Percentiles rank a stretch among this genome's conserved stretches.
Conservation (phyloP, 441 rosid genomes). For the Flueggea neowawraea region DNA sequence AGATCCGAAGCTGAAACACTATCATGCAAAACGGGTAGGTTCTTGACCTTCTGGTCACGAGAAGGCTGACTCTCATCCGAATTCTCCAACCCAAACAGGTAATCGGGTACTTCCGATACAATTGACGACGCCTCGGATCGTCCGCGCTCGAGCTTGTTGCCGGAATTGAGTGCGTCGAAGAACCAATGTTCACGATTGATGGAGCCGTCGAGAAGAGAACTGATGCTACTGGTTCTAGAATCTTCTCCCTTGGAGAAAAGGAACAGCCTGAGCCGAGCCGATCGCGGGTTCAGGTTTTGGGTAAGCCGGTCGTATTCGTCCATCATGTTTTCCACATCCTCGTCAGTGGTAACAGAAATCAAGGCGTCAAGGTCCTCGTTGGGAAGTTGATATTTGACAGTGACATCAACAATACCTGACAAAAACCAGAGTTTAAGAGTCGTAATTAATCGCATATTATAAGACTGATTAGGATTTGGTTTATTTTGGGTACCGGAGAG, state of each 20-base stretch:
- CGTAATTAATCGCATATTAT: neutral
- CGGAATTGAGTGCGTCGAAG: conserved; percentile 72
- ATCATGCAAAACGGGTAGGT: conserved; percentile 37
- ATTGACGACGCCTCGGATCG: conserved; percentile 89
- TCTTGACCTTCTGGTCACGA: conserved; percentile 48
- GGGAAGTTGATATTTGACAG: conserved; percentile 90
- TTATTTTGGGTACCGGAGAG: conserved; percentile 47
- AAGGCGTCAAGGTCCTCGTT: conserved; percentile 94
- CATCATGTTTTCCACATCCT: conserved; percentile 96
- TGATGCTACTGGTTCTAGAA: conserved; percentile 69
- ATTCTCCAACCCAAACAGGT: conserved; percentile 75
- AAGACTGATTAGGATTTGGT: neutral
- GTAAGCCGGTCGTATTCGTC: conserved; percentile 87
- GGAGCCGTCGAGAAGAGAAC: conserved; percentile 81
- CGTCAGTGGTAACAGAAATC: conserved; percentile 88
- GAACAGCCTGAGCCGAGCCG: conserved; percentile 84
- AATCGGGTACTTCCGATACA: conserved; percentile 87
- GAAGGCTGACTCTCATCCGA: conserved; percentile 49
- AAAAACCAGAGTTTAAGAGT: no score
- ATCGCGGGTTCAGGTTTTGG: conserved; percentile 60
- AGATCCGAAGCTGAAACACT: conserved; percentile 68
- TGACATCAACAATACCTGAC: conserved; percentile 55
- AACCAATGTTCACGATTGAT: conserved; percentile 89
- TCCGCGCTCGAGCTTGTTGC: conserved; percentile 54
- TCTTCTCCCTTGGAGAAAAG: conserved; percentile 61